phyloP scores from a whole-genome alignment of 495 filamentous ascomycete species.

The Penicillium dipodomyicola region DNA sequence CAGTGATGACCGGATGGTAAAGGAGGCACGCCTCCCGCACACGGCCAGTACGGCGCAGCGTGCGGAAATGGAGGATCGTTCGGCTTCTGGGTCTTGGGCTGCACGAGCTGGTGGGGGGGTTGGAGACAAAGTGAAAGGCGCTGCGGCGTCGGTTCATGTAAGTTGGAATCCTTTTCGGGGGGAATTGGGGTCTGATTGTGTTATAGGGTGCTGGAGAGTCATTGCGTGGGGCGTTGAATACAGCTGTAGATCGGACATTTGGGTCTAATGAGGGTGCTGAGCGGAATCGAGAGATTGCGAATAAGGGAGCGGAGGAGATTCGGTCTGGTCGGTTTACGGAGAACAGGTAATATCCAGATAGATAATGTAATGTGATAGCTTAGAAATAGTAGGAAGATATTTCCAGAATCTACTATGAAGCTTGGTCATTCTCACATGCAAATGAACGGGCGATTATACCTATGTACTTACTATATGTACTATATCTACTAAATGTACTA shows the following conservation, averaged over 20 bases:
- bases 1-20: slow-evolving; percentile 11
- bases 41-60: slow-evolving; percentile 21
- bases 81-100: slow-evolving; percentile 4
- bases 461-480: too few relatives aligned
- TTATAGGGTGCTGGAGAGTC: slow-evolving; percentile 43
- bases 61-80: slow-evolving; percentile 12
- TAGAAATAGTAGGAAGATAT: too few relatives aligned
- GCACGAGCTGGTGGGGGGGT: slow-evolving; percentile 6
- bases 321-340: slow-evolving; percentile 4
- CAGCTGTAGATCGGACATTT: slow-evolving; percentile 42
- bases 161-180: slow-evolving; percentile 13
- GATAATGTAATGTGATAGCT: too few relatives aligned
- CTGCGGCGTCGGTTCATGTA: slow-evolving; percentile 39
- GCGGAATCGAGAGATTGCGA: slow-evolving; percentile 39
- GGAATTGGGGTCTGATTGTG: not conserved
- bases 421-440: too few relatives aligned
- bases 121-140: slow-evolving; percentile 23
- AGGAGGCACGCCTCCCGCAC: slow-evolving; percentile 18
- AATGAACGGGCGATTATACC: too few relatives aligned
- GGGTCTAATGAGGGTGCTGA: slow-evolving; percentile 36
- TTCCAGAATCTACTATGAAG: too few relatives aligned
- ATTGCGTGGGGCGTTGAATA: slow-evolving; percentile 40
- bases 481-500: too few relatives aligned
- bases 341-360: too few relatives aligned
- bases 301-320: slow-evolving; percentile 40